Evolutionary conservation across 2,329 filamentous ascomycete genomes (phyloP), one percentile per base, ranked within the genome.

Genomic region (Exophiala lecanii-corni): DNA sequence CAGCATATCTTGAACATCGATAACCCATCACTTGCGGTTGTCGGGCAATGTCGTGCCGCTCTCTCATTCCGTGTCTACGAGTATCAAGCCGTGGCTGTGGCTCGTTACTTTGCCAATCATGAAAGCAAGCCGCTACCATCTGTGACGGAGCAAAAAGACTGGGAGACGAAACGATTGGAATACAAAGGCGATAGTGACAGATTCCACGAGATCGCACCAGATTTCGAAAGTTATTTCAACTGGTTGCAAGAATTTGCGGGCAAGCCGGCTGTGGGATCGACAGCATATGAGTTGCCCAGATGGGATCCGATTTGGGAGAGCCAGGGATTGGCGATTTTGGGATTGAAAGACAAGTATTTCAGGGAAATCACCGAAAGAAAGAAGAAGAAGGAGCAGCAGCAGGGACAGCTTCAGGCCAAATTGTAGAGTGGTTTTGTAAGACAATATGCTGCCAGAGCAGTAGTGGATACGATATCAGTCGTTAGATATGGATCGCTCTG

Each of bases 1-100:
- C 77, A 77, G 44, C 81, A 86, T 56, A 78, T 85, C 9, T 85
- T 82, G 57, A 86, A 84, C 59, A 84, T 84, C 34, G 72, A 73
- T 0, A 80, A 86, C 46, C 79, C 81, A 0, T 75, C 76, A 0
- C 63, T 86, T 1, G 65, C 70, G 0, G 84, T 84, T 47, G 65
- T 84, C n/a, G 81, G 81, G 0, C 43, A 36, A 19, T 33, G 28
- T 10, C 28, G 18, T 12, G 30, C 15, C n/a, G 76, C 75, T 0
- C 78, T 79, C 0, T 84, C 81, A 0, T 86, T 84, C 54, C 78
- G 77, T 0, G 65, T 84, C 0, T 85, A 84, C 46, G 81, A 85
- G 49, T 84, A 82, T 52, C 82, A 86, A 57, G 80, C 79, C 0
- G 75, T 81, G 50, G 73, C 72, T 0, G 64, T 82, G 0, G 74